Conservation (phyloP, 345 rosid species). For the Camelina sativa region DNA sequence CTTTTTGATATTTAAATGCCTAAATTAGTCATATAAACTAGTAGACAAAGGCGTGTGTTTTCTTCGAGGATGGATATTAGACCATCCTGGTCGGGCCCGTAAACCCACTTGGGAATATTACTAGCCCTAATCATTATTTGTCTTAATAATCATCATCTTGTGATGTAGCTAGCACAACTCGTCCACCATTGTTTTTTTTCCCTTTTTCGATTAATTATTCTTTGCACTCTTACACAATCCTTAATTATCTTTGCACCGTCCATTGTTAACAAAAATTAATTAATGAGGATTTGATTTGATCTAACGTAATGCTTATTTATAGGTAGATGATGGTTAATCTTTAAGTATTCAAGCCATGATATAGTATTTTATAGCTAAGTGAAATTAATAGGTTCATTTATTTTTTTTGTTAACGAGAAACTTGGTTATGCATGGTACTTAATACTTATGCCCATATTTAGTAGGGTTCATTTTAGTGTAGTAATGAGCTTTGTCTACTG, state of each 20-base stretch:
- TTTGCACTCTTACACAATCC: slow-evolving; percentile 34
- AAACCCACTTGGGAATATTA: slow-evolving; percentile 41
- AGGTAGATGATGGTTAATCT: background rate
- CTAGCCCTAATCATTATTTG: slow-evolving; percentile 38
- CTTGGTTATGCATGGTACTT: background rate
- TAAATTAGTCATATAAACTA: slow-evolving; percentile 25
- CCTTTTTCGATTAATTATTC: slow-evolving; percentile 16
- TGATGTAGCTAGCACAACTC: slow-evolving; percentile 38
- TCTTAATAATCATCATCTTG: slow-evolving; percentile 38
- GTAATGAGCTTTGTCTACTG: slow-evolving; percentile 14
- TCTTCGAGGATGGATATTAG: slow-evolving; percentile 27
- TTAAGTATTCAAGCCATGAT: slow-evolving; percentile 13
- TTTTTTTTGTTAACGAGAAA: background rate
- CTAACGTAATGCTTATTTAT: slow-evolving; percentile 6
- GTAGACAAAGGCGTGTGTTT: slow-evolving; percentile 24
- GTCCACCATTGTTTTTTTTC: slow-evolving; percentile 32
- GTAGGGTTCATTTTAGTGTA: slow-evolving; percentile 7
- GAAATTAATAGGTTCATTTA: background rate
- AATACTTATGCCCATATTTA: background rate
- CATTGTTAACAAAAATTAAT: slow-evolving; percentile 10
- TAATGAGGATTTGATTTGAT: background rate
- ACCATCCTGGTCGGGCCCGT: slow-evolving; percentile 43
- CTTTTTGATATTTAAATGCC: background rate
- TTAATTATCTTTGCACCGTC: slow-evolving; percentile 42
- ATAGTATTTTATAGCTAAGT: background rate